These are phyloP conservation scores for Melaleuca alternifolia DNA, from an alignment of 345 rosid species.

Conservation along the genomic window DNA sequence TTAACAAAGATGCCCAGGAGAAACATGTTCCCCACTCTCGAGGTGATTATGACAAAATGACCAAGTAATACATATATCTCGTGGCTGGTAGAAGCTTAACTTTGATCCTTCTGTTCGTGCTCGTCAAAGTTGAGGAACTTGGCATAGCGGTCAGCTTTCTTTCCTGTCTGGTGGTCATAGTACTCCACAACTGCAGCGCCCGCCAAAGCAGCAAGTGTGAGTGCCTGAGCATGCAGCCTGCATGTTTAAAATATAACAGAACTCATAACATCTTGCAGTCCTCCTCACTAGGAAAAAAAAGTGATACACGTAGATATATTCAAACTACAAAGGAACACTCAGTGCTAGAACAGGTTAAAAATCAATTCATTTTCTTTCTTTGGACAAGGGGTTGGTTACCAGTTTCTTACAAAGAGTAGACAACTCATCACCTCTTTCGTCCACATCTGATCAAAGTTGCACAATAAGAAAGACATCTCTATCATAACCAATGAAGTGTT, in stretches of 20 bases:
- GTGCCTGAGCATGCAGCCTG: slow-evolving; percentile 94
- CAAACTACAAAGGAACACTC: background rate
- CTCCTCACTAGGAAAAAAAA: background rate
- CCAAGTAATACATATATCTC: background rate
- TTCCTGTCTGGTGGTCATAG: slow-evolving; percentile 56
- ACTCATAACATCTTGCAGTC: background rate
- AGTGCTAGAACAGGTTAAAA: background rate
- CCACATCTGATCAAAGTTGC: background rate
- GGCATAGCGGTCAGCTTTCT: slow-evolving; percentile 43
- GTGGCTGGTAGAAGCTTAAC: background rate
- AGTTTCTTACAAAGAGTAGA: background rate
- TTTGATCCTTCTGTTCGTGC: background rate
- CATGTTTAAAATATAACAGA: background rate
- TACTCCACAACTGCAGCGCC: slow-evolving; percentile 89
- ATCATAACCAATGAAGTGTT: background rate
- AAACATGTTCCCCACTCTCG: background rate
- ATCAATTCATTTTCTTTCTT: background rate
- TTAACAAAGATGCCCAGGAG: background rate
- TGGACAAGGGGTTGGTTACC: background rate
- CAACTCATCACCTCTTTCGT: background rate
- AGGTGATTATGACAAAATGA: background rate
- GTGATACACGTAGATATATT: background rate
- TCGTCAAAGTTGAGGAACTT: slow-evolving; percentile 16
- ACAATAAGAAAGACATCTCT: background rate
- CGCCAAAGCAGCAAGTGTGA: slow-evolving; percentile 80